These are phyloP conservation scores for Boehmeria nivea DNA, from an alignment of 306 rosid species.

Conservation along the genomic window DNA sequence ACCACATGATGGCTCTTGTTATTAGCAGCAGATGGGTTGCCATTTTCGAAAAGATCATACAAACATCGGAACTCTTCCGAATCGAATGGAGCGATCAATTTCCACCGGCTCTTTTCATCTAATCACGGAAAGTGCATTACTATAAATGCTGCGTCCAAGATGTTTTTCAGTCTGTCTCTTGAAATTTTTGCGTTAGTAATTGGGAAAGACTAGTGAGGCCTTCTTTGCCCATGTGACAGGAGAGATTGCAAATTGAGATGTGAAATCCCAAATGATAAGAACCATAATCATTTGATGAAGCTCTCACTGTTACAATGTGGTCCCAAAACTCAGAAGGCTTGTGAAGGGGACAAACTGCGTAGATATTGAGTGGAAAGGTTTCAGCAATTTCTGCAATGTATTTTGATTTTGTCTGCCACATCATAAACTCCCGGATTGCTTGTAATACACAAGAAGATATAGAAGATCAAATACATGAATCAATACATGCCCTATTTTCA, in stretches of 20 bases:
- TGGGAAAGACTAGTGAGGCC: no score
- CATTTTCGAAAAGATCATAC: no score
- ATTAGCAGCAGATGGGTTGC: neutral
- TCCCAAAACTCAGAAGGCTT: neutral
- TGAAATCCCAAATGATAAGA: neutral
- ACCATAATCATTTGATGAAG: neutral
- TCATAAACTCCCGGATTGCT: no score
- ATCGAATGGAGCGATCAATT: no score
- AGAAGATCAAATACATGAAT: neutral
- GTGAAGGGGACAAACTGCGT: neutral
- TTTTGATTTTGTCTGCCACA: conserved; percentile 1
- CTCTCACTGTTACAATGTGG: neutral
- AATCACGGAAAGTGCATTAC: no score
- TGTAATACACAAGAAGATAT: neutral
- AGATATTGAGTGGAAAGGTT: no score
- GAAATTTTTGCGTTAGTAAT: no score
- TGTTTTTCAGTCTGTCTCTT: no score
- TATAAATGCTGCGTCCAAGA: no score
- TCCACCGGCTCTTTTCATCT: no score
- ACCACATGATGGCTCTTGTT: neutral
- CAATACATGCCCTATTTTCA: neutral
- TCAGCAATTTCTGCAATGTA: neutral
- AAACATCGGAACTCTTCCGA: no score
- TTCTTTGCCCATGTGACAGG: no score
- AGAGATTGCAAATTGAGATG: neutral